phyloP scores from a whole-genome alignment of 2,329 filamentous ascomycete genomes.

The Endoconidiophora polonica region DNA sequence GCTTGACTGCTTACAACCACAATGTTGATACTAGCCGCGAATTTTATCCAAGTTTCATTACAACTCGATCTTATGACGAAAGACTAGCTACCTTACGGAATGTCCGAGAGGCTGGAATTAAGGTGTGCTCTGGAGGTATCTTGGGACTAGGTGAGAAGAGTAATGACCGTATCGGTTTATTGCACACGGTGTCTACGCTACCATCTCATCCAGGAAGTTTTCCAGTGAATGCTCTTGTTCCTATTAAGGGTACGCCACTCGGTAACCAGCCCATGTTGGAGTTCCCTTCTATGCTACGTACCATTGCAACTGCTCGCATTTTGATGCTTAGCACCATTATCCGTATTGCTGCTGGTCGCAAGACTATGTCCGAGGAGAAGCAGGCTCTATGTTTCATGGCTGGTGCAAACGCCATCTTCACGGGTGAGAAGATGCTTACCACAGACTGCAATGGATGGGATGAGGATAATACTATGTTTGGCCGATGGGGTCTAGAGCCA shows the following conservation, averaged over 20 bases:
- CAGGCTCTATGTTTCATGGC: slow-evolving; percentile 82
- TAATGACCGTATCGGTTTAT: slow-evolving; percentile 63
- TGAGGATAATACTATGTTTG: slow-evolving; percentile 71
- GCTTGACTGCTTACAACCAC: slow-evolving; percentile 85
- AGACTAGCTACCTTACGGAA: slow-evolving; percentile 62
- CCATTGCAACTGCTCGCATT: slow-evolving; percentile 67
- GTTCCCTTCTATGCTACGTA: slow-evolving; percentile 65
- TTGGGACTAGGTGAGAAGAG: slow-evolving; percentile 67
- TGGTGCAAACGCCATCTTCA: slow-evolving; percentile 87
- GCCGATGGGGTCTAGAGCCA: slow-evolving; percentile 62
- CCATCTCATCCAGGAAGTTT: slow-evolving; percentile 77
- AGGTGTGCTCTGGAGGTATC: slow-evolving; percentile 81
- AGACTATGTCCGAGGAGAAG: slow-evolving; percentile 73
- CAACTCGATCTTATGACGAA: slow-evolving; percentile 76
- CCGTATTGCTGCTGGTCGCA: slow-evolving; percentile 68
- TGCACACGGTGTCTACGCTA: slow-evolving; percentile 68
- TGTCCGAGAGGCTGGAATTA: slow-evolving; percentile 72
- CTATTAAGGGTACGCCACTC: slow-evolving; percentile 77
- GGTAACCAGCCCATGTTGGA: slow-evolving; percentile 56
- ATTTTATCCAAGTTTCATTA: slow-evolving; percentile 75
- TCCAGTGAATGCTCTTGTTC: slow-evolving; percentile 79
- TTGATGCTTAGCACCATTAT: slow-evolving; percentile 78
- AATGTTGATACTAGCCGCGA: slow-evolving; percentile 83
- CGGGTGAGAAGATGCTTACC: slow-evolving; percentile 88
- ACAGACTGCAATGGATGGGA: slow-evolving; percentile 86